These are phyloP conservation scores for Eutrema japonicum DNA, from an alignment of 345 rosid genomes.

Conservation along the genomic window DNA sequence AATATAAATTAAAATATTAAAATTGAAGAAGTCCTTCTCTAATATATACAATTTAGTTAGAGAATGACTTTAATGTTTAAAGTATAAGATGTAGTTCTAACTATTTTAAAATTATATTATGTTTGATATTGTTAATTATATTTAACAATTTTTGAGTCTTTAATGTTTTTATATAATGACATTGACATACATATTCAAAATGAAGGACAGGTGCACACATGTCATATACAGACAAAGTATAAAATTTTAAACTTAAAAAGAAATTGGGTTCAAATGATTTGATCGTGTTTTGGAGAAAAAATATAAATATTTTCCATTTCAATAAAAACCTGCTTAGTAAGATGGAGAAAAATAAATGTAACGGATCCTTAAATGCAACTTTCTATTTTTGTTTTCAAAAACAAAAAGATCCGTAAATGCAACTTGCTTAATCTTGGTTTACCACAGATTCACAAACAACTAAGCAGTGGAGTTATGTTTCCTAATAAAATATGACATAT, in stretches of 20 bases:
- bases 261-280: constrained; percentile 22
- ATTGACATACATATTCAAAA: not conserved
- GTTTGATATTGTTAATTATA: no score
- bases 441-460: constrained; percentile 28
- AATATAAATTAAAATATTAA: no score
- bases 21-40: no score
- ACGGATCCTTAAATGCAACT: constrained; percentile 30
- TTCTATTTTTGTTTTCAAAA: constrained; percentile 41
- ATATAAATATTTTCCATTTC: constrained; percentile 22
- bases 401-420: constrained; percentile 40
- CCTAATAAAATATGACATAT: constrained; percentile 29
- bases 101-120: not conserved
- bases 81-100: no score
- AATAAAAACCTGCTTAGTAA: constrained; percentile 21
- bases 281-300: constrained; percentile 1
- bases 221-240: not conserved
- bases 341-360: constrained; percentile 26
- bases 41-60: no score
- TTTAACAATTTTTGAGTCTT: no score
- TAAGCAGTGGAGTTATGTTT: constrained; percentile 23
- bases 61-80: no score
- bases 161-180: no score
- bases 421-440: constrained; percentile 44
- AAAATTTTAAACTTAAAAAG: not conserved
- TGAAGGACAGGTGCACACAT: not conserved